Base-by-base conservation (phyloP, 2,329 filamentous ascomycete species). In the Chaetomiaceae sp. region DNA sequence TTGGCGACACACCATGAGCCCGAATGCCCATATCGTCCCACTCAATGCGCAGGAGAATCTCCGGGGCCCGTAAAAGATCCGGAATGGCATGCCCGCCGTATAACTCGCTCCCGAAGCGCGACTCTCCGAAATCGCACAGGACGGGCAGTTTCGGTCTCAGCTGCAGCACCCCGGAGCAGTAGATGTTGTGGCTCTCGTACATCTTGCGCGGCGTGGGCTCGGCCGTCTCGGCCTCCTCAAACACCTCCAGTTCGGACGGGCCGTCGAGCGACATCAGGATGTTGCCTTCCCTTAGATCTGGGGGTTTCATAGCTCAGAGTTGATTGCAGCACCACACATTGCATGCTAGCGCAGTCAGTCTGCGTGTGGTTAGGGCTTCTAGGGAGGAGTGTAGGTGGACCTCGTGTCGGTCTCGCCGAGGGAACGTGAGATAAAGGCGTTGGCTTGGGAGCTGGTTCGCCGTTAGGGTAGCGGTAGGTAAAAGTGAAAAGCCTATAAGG, bases 81-180 rank as follows among this genome's bases (percentile, higher is more conserved):
- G 41, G 45, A 41, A 51, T 45, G 17, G 29, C 48, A 9, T 51
- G 37, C 12, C 39, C 48, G 14, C 45, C 33, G 32, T 45, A 48
- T 3, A 33, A 10, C 2, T 39, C 33, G 12, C 29, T n/a, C 7
- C 48, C 48, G n/a, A 51, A 48, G 6, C 41, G 40, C 12, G 44
- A 45, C 11, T 48, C 48, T 1, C 37, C 48, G 42, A 51, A 42
- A 33, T 45, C 45, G 26, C 41, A 48, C n/a, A 48, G 29, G 4
- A 45, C 34, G 3, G 45, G 45, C 3, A 44, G 9, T 10, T 7
- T 27, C 7, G 20, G 12, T 9, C n/a, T 32, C 4, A 38, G 29
- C 2, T 42, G 20, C 6, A 20, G 15, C 32, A 41, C 17, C 17
- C 27, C 7, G 3, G 36, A 32, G 7, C 41, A 36, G 15, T 44